phyloP scores from a whole-genome alignment of 2,329 filamentous ascomycete species.

The Elsinoe batatas region DNA sequence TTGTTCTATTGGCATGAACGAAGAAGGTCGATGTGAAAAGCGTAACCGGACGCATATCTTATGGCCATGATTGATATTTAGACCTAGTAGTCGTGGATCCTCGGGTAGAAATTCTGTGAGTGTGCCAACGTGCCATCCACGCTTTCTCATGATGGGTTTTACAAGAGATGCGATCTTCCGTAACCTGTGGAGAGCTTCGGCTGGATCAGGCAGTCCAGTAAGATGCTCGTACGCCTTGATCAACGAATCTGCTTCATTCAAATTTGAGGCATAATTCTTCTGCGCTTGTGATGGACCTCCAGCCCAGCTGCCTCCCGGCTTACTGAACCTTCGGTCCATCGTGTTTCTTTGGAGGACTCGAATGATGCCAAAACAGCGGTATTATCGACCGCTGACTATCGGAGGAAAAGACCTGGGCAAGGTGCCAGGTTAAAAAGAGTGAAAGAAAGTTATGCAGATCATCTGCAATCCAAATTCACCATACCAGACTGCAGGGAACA shows the following conservation, averaged over 20 bases:
- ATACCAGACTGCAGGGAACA: conserved; percentile 5
- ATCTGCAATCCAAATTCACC: conserved; percentile 4
- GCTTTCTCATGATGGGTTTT: conserved; percentile 88
- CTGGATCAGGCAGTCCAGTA: conserved; percentile 33
- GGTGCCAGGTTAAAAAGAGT: background rate
- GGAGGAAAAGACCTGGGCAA: background rate
- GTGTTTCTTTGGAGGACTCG: background rate
- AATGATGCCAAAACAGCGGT: background rate
- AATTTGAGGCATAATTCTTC: conserved; percentile 26
- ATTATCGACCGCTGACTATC: background rate
- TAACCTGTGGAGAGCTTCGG: conserved; percentile 48
- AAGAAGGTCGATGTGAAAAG: conserved; percentile 59
- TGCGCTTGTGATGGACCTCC: conserved; percentile 26
- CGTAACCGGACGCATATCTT: conserved; percentile 77
- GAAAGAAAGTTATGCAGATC: background rate
- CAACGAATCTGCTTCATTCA: conserved; percentile 38
- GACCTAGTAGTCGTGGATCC: conserved; percentile 62
- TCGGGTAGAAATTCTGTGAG: conserved; percentile 79
- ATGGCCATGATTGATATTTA: conserved; percentile 68
- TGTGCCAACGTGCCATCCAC: conserved; percentile 67
- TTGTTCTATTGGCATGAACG: conserved; percentile 72
- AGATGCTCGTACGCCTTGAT: conserved; percentile 43
- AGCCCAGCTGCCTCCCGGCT: conserved; percentile 10
- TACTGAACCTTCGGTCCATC: conserved; percentile 12
- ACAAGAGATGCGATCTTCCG: conserved; percentile 78